Conservation (phyloP, 139 green algal genomes). For the Klebsormidium nitens region DNA sequence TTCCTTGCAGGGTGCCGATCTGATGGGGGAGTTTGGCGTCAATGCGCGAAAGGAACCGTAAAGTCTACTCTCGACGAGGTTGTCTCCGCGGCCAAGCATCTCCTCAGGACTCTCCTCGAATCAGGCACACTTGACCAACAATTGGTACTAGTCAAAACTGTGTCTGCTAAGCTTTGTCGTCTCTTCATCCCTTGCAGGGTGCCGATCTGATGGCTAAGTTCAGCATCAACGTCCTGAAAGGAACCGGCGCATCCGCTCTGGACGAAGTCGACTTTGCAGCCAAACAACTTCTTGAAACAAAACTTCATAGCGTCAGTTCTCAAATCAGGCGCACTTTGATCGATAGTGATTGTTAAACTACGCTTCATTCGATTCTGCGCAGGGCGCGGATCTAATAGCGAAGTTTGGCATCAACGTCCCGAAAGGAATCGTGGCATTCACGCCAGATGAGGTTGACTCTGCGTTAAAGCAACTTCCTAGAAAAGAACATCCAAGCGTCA, state of each 20-base stretch:
- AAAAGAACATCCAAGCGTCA: too few relatives aligned
- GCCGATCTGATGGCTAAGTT: constrained; percentile 83
- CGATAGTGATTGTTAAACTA: not conserved
- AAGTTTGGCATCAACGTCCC: constrained; percentile 88
- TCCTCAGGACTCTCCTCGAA: constrained; percentile 42
- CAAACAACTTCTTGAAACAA: too few relatives aligned
- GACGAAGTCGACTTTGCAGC: constrained; percentile 64
- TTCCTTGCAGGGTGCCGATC: constrained; percentile 72
- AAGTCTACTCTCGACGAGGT: constrained; percentile 72
- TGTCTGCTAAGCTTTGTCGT: too few relatives aligned
- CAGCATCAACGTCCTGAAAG: constrained; percentile 84
- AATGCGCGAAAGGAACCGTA: constrained; percentile 79
- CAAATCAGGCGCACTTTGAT: not conserved
- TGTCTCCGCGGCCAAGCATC: constrained; percentile 54
- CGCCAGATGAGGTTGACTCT: constrained; percentile 59
- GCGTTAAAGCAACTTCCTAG: constrained; percentile 58
- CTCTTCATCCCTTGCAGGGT: too few relatives aligned
- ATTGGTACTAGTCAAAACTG: not conserved
- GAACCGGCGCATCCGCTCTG: constrained; percentile 59
- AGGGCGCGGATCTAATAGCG: constrained; percentile 88
- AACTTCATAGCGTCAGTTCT: too few relatives aligned
- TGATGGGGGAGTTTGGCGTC: constrained; percentile 89
- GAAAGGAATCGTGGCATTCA: constrained; percentile 60
- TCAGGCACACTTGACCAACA: not conserved
- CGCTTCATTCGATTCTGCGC: too few relatives aligned